Evolutionary conservation across 441 rosid genomes (phyloP).

Genomic region (Metrosideros polymorpha): DNA sequence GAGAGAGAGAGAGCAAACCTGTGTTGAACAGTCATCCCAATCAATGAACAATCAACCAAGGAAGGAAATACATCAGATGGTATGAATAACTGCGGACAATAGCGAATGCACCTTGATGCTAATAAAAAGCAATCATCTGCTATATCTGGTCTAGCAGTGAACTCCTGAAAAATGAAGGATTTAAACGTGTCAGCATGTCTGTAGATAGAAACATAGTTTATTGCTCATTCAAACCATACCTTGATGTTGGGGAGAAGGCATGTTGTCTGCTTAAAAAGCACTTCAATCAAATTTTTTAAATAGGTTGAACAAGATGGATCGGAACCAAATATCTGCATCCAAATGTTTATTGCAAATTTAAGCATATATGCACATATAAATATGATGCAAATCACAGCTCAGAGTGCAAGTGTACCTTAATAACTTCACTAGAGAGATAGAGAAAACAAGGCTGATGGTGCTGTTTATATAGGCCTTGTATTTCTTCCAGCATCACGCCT

Average conservation of each 20-base stretch:
- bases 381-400: not conserved
- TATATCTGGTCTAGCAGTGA: constrained; percentile 89
- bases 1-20: constrained; percentile 35
- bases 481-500: constrained; percentile 93
- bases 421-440: constrained; percentile 19
- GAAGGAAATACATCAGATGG: constrained; percentile 73
- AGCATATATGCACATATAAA: not conserved
- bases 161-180: constrained; percentile 50
- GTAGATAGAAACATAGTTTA: not conserved
- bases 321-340: constrained; percentile 87
- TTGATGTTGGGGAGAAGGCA: constrained; percentile 81
- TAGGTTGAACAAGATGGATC: constrained; percentile 87
- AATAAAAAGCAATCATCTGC: constrained; percentile 95
- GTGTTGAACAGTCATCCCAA: constrained; percentile 93
- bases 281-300: constrained; percentile 83
- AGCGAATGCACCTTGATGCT: constrained; percentile 97
- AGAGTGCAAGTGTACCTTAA: constrained; percentile 43
- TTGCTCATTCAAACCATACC: constrained; percentile 26
- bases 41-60: constrained; percentile 71
- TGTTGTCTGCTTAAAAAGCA: constrained; percentile 76
- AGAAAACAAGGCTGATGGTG: constrained; percentile 71
- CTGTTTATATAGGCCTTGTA: constrained; percentile 83
- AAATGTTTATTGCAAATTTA: constrained; percentile 10
- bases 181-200: constrained; percentile 5
- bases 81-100: constrained; percentile 83